Percentiles rank a stretch among this genome's conserved stretches.
Conservation (phyloP, 116 monocot species). For the Dioscorea cayenensis region DNA sequence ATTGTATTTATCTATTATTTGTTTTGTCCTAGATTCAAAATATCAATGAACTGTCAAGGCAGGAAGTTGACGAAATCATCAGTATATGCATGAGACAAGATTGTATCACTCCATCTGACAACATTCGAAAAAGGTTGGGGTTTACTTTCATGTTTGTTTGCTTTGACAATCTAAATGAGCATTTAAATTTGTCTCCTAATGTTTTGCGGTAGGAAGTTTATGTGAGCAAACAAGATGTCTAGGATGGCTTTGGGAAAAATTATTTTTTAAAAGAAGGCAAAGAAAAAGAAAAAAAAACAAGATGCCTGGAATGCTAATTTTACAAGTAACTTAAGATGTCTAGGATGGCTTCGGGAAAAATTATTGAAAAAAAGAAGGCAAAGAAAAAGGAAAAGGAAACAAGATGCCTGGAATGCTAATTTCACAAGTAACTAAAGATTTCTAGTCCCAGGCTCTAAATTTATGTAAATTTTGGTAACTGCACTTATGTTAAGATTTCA, state of each 20-base stretch:
- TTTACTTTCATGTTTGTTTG: background rate
- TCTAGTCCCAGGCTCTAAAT: too few species aligned
- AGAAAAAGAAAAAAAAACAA: too few species aligned
- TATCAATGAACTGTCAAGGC: constrained; percentile 90
- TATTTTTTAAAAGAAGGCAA: too few species aligned
- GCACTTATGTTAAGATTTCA: background rate
- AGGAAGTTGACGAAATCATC: constrained; percentile 97
- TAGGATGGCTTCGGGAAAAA: too few species aligned
- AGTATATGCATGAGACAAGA: constrained; percentile 47
- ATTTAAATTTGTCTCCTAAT: background rate
- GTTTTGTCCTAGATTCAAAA: constrained; percentile 68
- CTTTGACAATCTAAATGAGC: background rate
- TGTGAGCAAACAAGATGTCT: too few species aligned
- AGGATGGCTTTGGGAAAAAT: too few species aligned
- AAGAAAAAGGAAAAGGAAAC: too few species aligned
- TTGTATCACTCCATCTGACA: constrained; percentile 53
- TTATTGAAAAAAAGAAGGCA: too few species aligned
- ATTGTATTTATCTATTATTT: background rate
- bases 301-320: too few species aligned
- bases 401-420: too few species aligned
- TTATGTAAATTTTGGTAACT: background rate
- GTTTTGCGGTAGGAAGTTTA: background rate
- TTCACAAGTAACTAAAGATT: too few species aligned
- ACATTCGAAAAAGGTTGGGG: constrained; percentile 68
- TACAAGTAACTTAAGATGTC: too few species aligned